phyloP scores from a whole-genome alignment of 345 rosid genomes.

The Salix suchowensis region DNA sequence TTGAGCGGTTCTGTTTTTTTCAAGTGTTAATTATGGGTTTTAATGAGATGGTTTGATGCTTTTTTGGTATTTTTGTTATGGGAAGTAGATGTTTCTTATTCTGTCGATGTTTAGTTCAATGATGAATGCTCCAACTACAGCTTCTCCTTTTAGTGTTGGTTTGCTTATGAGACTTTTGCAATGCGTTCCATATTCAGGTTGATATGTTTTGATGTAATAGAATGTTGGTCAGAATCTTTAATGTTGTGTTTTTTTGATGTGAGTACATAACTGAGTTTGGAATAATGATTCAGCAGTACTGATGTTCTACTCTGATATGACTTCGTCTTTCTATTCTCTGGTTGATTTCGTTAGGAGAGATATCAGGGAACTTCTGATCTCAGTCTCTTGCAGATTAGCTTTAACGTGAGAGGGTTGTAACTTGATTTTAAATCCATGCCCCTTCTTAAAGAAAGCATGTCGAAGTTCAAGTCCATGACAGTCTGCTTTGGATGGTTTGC shows the following conservation, averaged over 20 bases:
- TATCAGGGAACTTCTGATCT: too few relatives aligned
- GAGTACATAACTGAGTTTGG: neutral
- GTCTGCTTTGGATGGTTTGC: neutral
- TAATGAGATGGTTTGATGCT: neutral
- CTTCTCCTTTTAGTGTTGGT: neutral
- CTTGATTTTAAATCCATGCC: neutral
- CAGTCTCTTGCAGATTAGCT: neutral
- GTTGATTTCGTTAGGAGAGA: too few relatives aligned
- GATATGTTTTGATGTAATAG: neutral
- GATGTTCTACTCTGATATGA: neutral
- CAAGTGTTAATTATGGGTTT: neutral
- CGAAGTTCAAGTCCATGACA: neutral
- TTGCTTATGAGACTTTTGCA: neutral
- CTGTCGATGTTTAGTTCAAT: neutral
- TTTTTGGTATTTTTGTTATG: neutral
- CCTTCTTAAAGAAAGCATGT: neutral
- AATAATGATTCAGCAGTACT: neutral
- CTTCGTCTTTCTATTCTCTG: neutral
- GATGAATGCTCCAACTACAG: neutral
- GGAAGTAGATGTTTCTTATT: neutral
- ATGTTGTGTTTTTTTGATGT: neutral
- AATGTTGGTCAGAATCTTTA: neutral
- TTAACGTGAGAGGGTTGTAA: neutral
- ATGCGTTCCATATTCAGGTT: neutral
- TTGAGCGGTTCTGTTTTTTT: slow-evolving; percentile 3